Percentiles rank a stretch among this genome's conserved stretches.
Evolutionary conservation across 2,329 filamentous ascomycete species (phyloP).

Genomic region (Ophiostoma quercus): DNA sequence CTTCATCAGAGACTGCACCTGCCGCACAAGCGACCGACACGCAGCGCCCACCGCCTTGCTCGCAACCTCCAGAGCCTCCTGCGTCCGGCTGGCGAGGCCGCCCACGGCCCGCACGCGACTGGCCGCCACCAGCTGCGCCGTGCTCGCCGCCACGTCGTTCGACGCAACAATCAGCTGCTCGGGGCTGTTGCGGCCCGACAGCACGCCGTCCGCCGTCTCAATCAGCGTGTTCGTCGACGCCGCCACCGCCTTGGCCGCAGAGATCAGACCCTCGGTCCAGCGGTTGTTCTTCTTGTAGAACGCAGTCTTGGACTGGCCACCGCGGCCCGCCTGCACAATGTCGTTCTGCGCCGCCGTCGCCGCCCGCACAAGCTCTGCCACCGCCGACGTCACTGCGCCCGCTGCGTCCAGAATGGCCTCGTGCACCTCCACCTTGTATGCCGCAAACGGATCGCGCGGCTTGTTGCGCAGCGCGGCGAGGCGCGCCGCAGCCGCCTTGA

Average conservation of each 20-base stretch:
- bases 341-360: slow-evolving; percentile 90
- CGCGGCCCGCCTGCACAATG: slow-evolving; percentile 89
- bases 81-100: slow-evolving; percentile 94
- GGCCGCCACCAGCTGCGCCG: slow-evolving; percentile 91
- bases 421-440: slow-evolving; percentile 93
- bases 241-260: slow-evolving; percentile 92
- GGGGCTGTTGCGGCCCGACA: slow-evolving; percentile 83
- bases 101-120: slow-evolving; percentile 78
- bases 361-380: slow-evolving; percentile 89
- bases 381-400: slow-evolving; percentile 87
- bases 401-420: slow-evolving; percentile 92
- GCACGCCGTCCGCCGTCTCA: slow-evolving; percentile 93
- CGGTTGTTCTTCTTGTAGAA: slow-evolving; percentile 99
- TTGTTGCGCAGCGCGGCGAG: slow-evolving; percentile 92
- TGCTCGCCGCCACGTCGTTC: slow-evolving; percentile 93
- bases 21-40: slow-evolving; percentile 79
- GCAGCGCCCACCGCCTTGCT: slow-evolving; percentile 89
- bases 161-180: slow-evolving; percentile 97
- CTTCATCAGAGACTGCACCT: slow-evolving; percentile 91
- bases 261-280: slow-evolving; percentile 97
- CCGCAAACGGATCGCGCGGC: slow-evolving; percentile 90
- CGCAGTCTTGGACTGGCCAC: slow-evolving; percentile 78
- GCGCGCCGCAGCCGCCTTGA: slow-evolving; percentile 83
- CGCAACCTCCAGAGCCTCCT: slow-evolving; percentile 84
- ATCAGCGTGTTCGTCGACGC: slow-evolving; percentile 92